Conservation (phyloP, 441 rosid species). For the Melastoma candidum region DNA sequence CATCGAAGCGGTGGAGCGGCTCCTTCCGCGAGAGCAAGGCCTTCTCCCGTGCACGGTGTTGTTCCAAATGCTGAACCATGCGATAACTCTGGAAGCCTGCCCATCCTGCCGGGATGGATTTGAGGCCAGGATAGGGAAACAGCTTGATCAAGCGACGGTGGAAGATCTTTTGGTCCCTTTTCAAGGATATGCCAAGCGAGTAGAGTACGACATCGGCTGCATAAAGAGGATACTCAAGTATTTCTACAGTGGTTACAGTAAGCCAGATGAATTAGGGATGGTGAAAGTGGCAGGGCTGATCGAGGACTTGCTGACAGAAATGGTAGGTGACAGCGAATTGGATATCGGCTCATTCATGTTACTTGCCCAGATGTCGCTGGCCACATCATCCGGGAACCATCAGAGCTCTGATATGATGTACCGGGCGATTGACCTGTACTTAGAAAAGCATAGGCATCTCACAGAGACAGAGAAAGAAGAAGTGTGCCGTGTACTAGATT, state of each 20-base stretch:
- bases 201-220: slow-evolving; percentile 32
- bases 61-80: slow-evolving; percentile 40
- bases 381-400: slow-evolving; percentile 34
- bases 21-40: slow-evolving; percentile 47
- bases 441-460: slow-evolving; percentile 47
- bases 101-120: slow-evolving; percentile 46
- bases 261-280: slow-evolving; percentile 22
- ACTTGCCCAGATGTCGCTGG: slow-evolving; percentile 39
- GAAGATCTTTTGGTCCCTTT: slow-evolving; percentile 49
- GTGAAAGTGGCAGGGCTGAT: slow-evolving; percentile 49
- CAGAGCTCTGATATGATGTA: slow-evolving; percentile 61
- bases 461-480: slow-evolving; percentile 58
- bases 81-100: slow-evolving; percentile 40
- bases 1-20: slow-evolving; percentile 54
- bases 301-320: slow-evolving; percentile 49
- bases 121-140: slow-evolving; percentile 57
- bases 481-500: slow-evolving; percentile 31
- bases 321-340: slow-evolving; percentile 42
- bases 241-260: slow-evolving; percentile 34
- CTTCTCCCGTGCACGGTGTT: slow-evolving; percentile 42
- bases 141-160: slow-evolving; percentile 24
- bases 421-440: slow-evolving; percentile 55
- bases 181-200: slow-evolving; percentile 37
- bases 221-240: slow-evolving; percentile 45
- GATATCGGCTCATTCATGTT: slow-evolving; percentile 33